phyloP scores from a whole-genome alignment of 768 basidiomycete species.

The Pisolithus microcarpus region DNA sequence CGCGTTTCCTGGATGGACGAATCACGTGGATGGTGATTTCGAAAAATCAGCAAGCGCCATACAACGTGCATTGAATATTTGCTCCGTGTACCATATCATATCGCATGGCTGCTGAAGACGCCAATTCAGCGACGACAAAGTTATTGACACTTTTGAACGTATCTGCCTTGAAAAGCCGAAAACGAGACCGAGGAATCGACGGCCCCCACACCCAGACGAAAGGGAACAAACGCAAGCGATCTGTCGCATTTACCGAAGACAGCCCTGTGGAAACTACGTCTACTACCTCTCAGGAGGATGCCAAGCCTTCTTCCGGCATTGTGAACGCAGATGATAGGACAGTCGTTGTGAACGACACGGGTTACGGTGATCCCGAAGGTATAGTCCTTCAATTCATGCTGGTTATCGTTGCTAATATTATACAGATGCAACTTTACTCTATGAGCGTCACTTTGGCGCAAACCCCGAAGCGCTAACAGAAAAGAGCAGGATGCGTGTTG shows the following conservation, averaged over 20 bases:
- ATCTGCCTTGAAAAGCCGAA: conserved; percentile 67
- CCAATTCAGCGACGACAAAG: conserved; percentile 60
- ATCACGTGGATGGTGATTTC: no score
- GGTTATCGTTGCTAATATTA: not conserved
- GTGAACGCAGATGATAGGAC: conserved; percentile 25
- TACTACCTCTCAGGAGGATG: not conserved
- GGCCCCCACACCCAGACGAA: conserved; percentile 42
- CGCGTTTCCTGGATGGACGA: no score
- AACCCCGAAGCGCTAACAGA: conserved; percentile 46
- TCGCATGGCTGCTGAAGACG: conserved; percentile 23
- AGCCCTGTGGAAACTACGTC: conserved; percentile 4
- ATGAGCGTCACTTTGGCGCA: conserved; percentile 72
- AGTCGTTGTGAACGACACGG: conserved; percentile 19
- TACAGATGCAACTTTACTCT: conserved; percentile 34
- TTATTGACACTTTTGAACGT: conserved; percentile 87
- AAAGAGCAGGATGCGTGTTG: conserved; percentile 42
- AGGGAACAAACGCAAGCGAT: conserved; percentile 57
- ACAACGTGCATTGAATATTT: no score
- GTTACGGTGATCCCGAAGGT: conserved; percentile 23
- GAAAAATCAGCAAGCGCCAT: no score
- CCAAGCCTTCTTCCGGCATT: conserved; percentile 4
- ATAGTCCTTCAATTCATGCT: not conserved
- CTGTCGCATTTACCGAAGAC: conserved; percentile 27
- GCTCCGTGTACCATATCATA: not conserved
- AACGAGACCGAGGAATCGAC: conserved; percentile 40